Base-by-base conservation (phyloP, 768 basidiomycete species). In the Roridomyces roridus region DNA sequence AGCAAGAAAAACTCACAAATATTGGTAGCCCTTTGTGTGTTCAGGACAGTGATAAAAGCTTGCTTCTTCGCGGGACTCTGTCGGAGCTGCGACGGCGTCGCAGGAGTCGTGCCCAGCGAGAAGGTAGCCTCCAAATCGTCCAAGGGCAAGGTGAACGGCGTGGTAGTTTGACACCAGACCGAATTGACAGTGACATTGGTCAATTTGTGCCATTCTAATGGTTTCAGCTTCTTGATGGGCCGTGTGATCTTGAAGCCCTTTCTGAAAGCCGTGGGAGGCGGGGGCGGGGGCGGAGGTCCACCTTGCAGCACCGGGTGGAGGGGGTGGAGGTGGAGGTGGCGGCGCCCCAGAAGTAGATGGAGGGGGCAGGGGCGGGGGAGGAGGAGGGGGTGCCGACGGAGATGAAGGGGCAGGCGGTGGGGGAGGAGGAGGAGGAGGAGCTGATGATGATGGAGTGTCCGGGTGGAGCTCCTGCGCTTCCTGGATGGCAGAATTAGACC, bases 161-260 rank as follows among this genome's bases (percentile, higher is more conserved):
- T n/a, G 4, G 72, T 65, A 10, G 84, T 57, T 25, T 91, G 87
- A 46, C 76, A 79, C 92, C 93, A 98, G 10, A 98, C 79, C 1
- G 90, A n/a, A n/a, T n/a, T 90, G 7, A 80, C 65, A 4, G 63
- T 58, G 5, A 80, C 62, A 6, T 67, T 68, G n/a, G 79, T 73
- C 5, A 95, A 59, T 64, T 96, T 96, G 60, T 86, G 89, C 94
- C 95, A 96, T 70, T 94, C 94, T 76, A 97, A 94, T 2, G 95
- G 91, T 70, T 90, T 89, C 47, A 92, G 69, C 43, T 82, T 80
- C 65, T 85, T 87, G 3, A 70, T 64, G n/a, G 87, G 85, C 12
- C 76, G 77, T 23, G 66, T 62, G 8, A 68, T 59, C 58, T 74
- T 80, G 21, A 65, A 57, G 31, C 65, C 68, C 26, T 68, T 67